These are phyloP conservation scores for Nannizziopsis arthrosporioides DNA, from an alignment of 2,329 filamentous ascomycete species.

Conservation along the genomic window DNA sequence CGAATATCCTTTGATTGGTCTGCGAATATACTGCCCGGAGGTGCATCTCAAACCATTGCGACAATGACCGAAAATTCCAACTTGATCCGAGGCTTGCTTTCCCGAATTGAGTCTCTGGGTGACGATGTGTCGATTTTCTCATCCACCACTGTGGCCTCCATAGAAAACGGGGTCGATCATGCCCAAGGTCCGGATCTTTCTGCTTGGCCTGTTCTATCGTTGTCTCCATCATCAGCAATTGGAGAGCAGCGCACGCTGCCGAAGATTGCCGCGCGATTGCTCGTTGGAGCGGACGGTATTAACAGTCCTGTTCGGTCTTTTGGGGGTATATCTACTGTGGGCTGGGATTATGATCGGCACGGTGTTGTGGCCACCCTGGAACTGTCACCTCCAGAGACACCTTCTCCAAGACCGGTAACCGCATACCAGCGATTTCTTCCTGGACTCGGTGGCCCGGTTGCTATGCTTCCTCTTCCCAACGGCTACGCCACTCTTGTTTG, in stretches of 20 bases:
- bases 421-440: slow-evolving; percentile 95
- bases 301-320: slow-evolving; percentile 89
- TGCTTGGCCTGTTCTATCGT: slow-evolving; percentile 73
- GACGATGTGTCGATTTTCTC: slow-evolving; percentile 56
- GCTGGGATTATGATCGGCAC: slow-evolving; percentile 88
- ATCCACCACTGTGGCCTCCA: slow-evolving; percentile 65
- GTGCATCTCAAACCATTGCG: slow-evolving; percentile 57
- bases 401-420: slow-evolving; percentile 45
- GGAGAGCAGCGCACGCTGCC: slow-evolving; percentile 30
- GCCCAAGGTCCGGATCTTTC: slow-evolving; percentile 62
- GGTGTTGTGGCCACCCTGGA: slow-evolving; percentile 83
- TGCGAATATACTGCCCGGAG: slow-evolving; percentile 17
- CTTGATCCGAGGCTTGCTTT: slow-evolving; percentile 65
- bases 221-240: slow-evolving; percentile 44
- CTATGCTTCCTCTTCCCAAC: slow-evolving; percentile 78
- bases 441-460: slow-evolving; percentile 64
- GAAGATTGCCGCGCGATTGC: slow-evolving; percentile 63
- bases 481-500: slow-evolving; percentile 79
- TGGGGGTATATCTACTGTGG: slow-evolving; percentile 69
- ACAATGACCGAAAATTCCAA: slow-evolving; percentile 97
- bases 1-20: slow-evolving; percentile 80
- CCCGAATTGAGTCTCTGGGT: slow-evolving; percentile 57
- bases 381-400: slow-evolving; percentile 43
- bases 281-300: slow-evolving; percentile 87
- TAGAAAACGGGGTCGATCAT: slow-evolving; percentile 58